A percentile compares a stretch with the other conserved stretches of the same genome.
Conservation (phyloP, 139 green algal species). For the Microglena sp. region DNA sequence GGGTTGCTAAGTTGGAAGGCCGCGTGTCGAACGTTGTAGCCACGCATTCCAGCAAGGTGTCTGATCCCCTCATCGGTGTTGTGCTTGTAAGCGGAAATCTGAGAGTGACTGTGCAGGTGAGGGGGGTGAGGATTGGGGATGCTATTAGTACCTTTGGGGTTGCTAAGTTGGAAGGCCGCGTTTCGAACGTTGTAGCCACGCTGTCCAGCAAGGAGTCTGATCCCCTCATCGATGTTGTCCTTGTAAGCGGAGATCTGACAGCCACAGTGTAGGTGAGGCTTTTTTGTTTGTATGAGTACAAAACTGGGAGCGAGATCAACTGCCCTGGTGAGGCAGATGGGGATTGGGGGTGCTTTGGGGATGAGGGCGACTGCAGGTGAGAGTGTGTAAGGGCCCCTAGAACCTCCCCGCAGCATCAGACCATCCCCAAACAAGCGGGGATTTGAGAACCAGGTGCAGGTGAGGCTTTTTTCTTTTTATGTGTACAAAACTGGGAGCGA, state of each 20-base stretch:
- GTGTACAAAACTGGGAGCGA: no score
- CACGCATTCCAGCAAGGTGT: conserved; percentile 50
- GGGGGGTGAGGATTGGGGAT: conserved; percentile 20
- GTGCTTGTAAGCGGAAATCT: conserved; percentile 61
- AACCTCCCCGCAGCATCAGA: no score
- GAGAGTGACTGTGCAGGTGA: conserved; percentile 49
- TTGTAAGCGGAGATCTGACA: conserved; percentile 62
- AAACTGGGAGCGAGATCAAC: no score
- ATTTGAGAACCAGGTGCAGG: conserved; percentile 59
- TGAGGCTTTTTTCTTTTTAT: conserved; percentile 15
- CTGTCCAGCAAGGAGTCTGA: conserved; percentile 52
- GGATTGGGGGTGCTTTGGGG: no score
- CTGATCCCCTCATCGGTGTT: conserved; percentile 66
- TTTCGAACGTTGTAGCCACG: conserved; percentile 91
- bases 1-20: conserved; percentile 55
- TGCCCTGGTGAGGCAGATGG: no score
- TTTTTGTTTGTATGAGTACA: background rate
- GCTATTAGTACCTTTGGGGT: conserved; percentile 24
- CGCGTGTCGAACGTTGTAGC: conserved; percentile 91
- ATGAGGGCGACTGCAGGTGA: no score
- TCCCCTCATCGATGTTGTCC: conserved; percentile 57
- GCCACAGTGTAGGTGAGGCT: conserved; percentile 49
- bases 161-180: conserved; percentile 62
- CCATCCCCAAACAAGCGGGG: no score
- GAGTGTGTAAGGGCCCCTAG: no score